phyloP scores from a whole-genome alignment of 192 early-diverging fungal species.

The Obelidium mucronatum region DNA sequence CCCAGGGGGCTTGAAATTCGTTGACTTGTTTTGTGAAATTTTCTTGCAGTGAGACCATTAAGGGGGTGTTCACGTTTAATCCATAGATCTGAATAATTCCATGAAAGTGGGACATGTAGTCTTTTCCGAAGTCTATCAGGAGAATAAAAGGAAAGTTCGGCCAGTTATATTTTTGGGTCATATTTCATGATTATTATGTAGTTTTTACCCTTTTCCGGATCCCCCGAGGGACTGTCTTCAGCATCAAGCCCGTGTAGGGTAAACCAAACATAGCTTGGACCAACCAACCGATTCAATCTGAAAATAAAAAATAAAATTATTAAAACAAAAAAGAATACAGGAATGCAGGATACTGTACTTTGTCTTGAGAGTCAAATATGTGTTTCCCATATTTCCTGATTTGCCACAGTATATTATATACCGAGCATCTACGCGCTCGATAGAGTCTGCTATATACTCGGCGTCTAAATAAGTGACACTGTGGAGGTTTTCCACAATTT shows the following conservation, averaged over 20 bases:
- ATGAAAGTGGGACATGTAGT: neutral
- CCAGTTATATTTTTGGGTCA: no score
- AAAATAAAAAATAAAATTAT: no score
- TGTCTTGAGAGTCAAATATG: neutral
- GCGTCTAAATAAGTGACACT: neutral
- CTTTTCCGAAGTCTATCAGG: neutral
- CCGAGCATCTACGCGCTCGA: neutral
- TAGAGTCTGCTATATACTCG: neutral
- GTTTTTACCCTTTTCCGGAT: no score
- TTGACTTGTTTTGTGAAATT: neutral
- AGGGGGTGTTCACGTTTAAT: neutral
- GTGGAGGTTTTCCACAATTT: neutral
- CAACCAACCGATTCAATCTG: slow-evolving; percentile 1
- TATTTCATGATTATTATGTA: no score
- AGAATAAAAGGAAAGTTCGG: no score
- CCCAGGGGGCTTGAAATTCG: neutral
- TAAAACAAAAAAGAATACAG: no score
- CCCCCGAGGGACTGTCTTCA: no score
- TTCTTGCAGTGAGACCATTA: neutral
- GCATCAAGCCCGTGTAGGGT: neutral
- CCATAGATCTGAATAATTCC: neutral
- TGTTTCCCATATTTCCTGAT: neutral
- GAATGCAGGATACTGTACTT: no score
- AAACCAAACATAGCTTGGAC: neutral
- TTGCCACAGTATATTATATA: neutral